These are phyloP conservation scores for Nemania sp. DNA, from an alignment of 2,329 filamentous ascomycete species.

Conservation along the genomic window DNA sequence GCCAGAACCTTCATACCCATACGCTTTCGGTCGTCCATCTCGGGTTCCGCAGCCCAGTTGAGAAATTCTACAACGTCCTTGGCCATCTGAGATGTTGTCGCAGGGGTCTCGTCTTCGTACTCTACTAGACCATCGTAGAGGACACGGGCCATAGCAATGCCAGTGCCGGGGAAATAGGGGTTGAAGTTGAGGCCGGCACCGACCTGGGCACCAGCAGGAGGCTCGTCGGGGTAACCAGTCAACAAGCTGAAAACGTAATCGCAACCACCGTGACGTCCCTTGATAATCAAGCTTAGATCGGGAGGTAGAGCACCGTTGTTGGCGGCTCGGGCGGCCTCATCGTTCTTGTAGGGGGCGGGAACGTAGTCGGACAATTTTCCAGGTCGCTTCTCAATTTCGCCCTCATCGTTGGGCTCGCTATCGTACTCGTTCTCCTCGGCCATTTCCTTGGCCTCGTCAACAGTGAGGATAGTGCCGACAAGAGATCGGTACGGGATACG, in stretches of 20 bases:
- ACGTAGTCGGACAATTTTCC: conserved; percentile 99
- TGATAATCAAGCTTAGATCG: conserved; percentile 97
- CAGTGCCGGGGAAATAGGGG: conserved; percentile 99
- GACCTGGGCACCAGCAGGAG: conserved; percentile 87
- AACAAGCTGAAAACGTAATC: conserved; percentile 98
- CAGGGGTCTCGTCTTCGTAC: conserved; percentile 96
- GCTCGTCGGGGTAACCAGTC: conserved; percentile 97
- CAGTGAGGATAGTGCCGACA: conserved; percentile 91
- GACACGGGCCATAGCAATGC: conserved; percentile 98
- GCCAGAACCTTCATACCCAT: conserved; percentile 98
- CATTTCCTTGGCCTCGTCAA: conserved; percentile 96
- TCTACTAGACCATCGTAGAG: conserved; percentile 97
- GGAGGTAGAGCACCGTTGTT: conserved; percentile 98
- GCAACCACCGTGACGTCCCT: conserved; percentile 97
- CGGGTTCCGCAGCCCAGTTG: conserved; percentile 98
- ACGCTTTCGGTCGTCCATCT: conserved; percentile 99
- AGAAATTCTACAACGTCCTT: conserved; percentile 99
- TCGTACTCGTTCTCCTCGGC: conserved; percentile 99
- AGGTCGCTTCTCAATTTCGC: conserved; percentile 97
- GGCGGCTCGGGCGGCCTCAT: conserved; percentile 95
- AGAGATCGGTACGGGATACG: conserved; percentile 94
- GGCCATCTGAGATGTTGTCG: conserved; percentile 98
- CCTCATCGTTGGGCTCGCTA: conserved; percentile 96
- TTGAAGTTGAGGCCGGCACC: conserved; percentile 98
- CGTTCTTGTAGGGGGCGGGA: conserved; percentile 96